Base-by-base conservation (phyloP, 2,329 filamentous ascomycete genomes). In the Penicillium sp. region DNA sequence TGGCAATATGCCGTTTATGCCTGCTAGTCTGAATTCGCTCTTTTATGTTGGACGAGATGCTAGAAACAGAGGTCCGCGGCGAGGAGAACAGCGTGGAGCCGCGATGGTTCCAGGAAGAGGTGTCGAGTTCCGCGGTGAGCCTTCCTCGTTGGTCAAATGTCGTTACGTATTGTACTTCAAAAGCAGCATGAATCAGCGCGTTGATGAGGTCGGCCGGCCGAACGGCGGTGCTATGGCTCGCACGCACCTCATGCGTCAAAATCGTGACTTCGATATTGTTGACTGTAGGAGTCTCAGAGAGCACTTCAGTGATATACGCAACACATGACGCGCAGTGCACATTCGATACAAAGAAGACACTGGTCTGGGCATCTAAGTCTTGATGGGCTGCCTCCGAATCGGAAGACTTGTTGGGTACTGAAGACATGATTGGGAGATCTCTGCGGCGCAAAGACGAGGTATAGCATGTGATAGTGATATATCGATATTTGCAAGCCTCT, bases 271-370 rank as follows among this genome's bases (percentile, higher is more conserved):
- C 68, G 43, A 74, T 61, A 24, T 60, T 54, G 10, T 54, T 54
- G 40, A 73, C 63, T 4, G 69, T 61, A 13, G 59, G 59, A 5
- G 67, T 59, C 37, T 67, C 62, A 0, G 62, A 65, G 1, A 76
- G 61, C n/a, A 74, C 64, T 57, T 72, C 70, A 31, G 67, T 67
- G 41, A 73, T 68, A 56, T 74, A 71, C 40, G 71, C 62, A 21
- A 75, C 70, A 51, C 73, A 76, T 19, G 72, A 75, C 15, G 72
- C 62, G 56, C 73, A 76, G 57, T 76, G 73, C 34, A 76, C 68
- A 52, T 76, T 76, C 51, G 69, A 71, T 43, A 74, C 71, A 49
- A 74, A 69, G 28, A 75, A 68, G 21, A 67, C 56, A 52, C 63
- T 68, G 44, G 48, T 57, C 44, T 57, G 56, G 7, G 26, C 43